These are phyloP conservation scores for Blastocystis sp. DNA, from an alignment of 352 stramenopile genomes.

Conservation along the genomic window DNA sequence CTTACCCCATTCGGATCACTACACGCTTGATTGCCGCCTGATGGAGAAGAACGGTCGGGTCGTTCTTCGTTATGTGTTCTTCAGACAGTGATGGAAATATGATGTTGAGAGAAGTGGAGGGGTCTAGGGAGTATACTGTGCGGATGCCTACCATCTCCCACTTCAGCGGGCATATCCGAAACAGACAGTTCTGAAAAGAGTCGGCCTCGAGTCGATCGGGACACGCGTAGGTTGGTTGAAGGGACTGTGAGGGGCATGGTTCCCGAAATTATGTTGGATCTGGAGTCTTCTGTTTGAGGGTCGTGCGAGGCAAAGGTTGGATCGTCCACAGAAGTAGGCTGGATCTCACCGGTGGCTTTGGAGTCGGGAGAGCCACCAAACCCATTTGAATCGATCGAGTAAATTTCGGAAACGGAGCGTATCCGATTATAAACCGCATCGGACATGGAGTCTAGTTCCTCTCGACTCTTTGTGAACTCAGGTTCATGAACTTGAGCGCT, in stretches of 20 bases:
- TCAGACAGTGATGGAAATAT: conserved; percentile 24
- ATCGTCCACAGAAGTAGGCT: background rate
- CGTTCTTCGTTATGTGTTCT: conserved; percentile 1
- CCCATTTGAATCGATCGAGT: background rate
- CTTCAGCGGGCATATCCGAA: conserved; percentile 39
- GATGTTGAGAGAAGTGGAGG: background rate
- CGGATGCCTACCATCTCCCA: background rate
- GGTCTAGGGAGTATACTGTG: background rate
- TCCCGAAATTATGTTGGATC: no score
- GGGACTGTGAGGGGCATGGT: no score
- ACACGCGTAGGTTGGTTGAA: no score
- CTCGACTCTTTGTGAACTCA: no score
- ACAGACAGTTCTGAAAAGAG: conserved; percentile 52
- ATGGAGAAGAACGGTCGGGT: background rate
- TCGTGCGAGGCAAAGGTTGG: background rate
- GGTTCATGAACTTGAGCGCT: background rate
- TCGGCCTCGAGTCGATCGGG: background rate
- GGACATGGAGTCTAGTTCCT: no score
- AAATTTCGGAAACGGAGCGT: conserved; percentile 23
- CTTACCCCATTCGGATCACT: background rate
- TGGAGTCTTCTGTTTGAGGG: no score
- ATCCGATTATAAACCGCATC: no score
- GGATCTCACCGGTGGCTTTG: background rate
- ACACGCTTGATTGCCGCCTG: conserved; percentile 48
- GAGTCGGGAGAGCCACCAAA: background rate